A percentile compares a stretch with the other conserved stretches of the same genome.
These are phyloP conservation scores for Melanopsichium pennsylvanicum DNA, from an alignment of 1,284 basidiomycete genomes.

Conservation along the genomic window DNA sequence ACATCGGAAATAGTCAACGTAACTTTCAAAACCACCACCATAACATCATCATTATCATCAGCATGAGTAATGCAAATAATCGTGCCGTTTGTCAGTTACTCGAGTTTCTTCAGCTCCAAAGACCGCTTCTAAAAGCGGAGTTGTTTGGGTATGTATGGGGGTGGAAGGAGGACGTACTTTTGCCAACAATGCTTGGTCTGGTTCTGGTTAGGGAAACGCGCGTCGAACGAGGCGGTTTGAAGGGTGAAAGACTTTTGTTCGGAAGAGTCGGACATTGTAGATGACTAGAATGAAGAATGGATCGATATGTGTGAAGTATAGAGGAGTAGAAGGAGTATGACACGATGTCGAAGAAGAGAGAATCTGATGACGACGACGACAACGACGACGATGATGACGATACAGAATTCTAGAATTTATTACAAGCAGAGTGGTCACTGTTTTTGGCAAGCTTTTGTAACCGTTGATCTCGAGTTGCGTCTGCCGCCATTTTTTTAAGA, in stretches of 20 bases:
- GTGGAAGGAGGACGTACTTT: conserved; percentile 46
- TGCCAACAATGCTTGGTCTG: conserved; percentile 66
- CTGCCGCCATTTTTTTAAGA: conserved; percentile 1
- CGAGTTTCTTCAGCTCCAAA: too few species aligned
- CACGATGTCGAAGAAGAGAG: too few species aligned
- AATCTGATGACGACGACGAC: conserved; percentile 3
- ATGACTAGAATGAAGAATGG: not conserved
- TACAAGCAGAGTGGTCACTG: not conserved
- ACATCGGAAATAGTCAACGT: conserved; percentile 89
- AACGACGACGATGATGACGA: not conserved
- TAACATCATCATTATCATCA: not conserved
- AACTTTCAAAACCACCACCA: conserved; percentile 35
- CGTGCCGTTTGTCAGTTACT: too few species aligned
- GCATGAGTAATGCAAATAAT: not conserved
- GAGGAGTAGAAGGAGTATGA: not conserved
- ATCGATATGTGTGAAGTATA: conserved; percentile 1
- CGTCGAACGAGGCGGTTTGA: conserved; percentile 63
- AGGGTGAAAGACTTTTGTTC: conserved; percentile 57
- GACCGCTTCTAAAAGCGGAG: too few species aligned
- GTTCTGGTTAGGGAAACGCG: conserved; percentile 66
- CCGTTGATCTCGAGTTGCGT: conserved; percentile 17
- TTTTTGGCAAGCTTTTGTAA: conserved; percentile 3
- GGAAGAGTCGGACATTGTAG: conserved; percentile 46
- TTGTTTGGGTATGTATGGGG: too few species aligned
- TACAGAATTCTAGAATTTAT: conserved; percentile 14